Evolutionary conservation across 2,329 filamentous ascomycete species (phyloP), one percentile per base, ranked within the genome.

Genomic region (Cladophialophora carrionii): DNA sequence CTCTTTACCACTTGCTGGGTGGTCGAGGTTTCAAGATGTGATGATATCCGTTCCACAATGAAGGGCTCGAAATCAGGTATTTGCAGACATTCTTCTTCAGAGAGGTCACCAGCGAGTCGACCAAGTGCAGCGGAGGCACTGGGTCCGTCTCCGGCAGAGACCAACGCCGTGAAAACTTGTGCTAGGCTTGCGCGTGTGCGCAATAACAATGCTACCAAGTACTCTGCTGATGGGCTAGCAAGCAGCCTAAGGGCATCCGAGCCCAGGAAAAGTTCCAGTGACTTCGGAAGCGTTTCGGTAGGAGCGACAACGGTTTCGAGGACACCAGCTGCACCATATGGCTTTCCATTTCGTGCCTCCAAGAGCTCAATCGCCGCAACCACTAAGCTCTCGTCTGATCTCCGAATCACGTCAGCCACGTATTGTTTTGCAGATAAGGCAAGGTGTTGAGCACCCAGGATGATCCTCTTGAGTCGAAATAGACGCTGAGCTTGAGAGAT

Each of bases 401-500:
- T 31, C 29, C 43, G 22, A 31, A 69, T 54, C 14, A 68, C 55
- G 24, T 61, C 74, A 29, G 62, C 67, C 37, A 68, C 65, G 26
- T 58, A 14, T 9, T 52, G 14, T 20, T 32, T 58, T 5, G 41
- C 43, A 22, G 60, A 7, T 10, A 41, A 12, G 7, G 48, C 31
- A 12, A 67, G 61, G 20, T 9, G 31, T 24, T 57, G 57, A 22
- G 59, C 46, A 22, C 54, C 49, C 2, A 63, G 43, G 26, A 66
- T 37, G 29, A 46, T 31, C 10, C 53, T n/a, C 66, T 82, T 81
- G 9, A 92, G 76, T 1, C 83, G 78, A 66, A 90, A 88, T 78
- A 91, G 91, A 0, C 90, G 87, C 53, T 82, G 80, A 0, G 88
- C 88, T 71, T 90, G 85, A 6, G 87, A 82, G 9, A 86, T 85